Evolutionary conservation across 768 basidiomycete species (phyloP).

Genomic region (Artomyces pyxidatus): DNA sequence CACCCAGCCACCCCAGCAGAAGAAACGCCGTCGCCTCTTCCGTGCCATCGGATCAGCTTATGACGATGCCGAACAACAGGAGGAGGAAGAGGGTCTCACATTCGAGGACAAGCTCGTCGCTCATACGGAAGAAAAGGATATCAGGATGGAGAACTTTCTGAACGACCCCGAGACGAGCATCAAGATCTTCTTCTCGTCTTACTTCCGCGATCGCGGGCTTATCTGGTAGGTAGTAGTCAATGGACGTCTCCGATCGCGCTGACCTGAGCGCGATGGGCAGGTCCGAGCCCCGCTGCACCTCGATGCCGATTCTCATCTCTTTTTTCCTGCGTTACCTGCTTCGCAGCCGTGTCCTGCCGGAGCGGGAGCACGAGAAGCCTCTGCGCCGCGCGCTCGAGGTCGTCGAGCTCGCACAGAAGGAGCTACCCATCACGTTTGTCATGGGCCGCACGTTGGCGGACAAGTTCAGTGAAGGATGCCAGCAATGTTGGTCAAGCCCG

Average conservation of each 20-base stretch:
- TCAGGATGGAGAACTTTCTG: constrained; percentile 42
- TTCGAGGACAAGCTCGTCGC: constrained; percentile 14
- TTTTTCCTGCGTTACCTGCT: constrained; percentile 61
- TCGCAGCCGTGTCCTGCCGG: constrained; percentile 45
- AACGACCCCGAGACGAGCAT: constrained; percentile 49
- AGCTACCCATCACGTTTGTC: constrained; percentile 42
- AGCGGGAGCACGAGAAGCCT: constrained; percentile 34
- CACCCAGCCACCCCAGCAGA: no score
- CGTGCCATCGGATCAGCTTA: constrained; percentile 10
- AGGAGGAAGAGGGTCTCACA: constrained; percentile 6
- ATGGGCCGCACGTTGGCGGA: constrained; percentile 43
- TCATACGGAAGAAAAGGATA: constrained; percentile 17
- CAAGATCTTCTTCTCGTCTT: constrained; percentile 63
- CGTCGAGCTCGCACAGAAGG: constrained; percentile 34
- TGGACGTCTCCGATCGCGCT: constrained; percentile 1
- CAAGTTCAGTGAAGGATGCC: constrained; percentile 40
- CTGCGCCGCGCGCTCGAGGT: constrained; percentile 40
- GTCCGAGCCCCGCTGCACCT: constrained; percentile 39
- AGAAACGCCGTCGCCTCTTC: not conserved
- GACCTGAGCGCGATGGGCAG: constrained; percentile 20
- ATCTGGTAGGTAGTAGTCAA: constrained; percentile 52
- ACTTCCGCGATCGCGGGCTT: constrained; percentile 59
- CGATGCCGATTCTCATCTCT: constrained; percentile 43
- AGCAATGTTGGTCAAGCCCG: constrained; percentile 37
- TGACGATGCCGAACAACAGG: constrained; percentile 16